A percentile compares a stretch with the other conserved stretches of the same genome.
Conservation (phyloP, 2,329 filamentous ascomycete species). For the Trichoderma oligosporum region DNA sequence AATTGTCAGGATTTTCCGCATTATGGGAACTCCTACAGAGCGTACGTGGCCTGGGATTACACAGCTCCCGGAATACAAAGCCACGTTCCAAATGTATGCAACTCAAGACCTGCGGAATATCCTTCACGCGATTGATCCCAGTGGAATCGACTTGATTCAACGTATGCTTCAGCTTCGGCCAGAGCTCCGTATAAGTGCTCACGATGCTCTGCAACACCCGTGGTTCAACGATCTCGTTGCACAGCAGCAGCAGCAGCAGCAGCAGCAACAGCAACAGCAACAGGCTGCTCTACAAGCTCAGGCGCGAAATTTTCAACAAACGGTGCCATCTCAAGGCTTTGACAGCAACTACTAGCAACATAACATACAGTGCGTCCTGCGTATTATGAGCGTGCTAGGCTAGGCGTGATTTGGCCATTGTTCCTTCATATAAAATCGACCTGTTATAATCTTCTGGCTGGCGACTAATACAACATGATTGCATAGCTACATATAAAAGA, state of each 20-base stretch:
- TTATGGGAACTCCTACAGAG: conserved; percentile 97
- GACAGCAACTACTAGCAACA: conserved; percentile 33
- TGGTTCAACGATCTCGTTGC: conserved; percentile 81
- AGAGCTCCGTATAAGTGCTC: conserved; percentile 83
- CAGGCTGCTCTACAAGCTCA: conserved; percentile 42
- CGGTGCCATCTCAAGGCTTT: conserved; percentile 38
- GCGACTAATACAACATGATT: conserved; percentile 6
- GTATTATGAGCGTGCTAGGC: background rate
- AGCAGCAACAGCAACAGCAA: conserved; percentile 23
- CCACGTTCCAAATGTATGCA: conserved; percentile 88
- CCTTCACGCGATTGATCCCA: conserved; percentile 81
- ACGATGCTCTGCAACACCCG: conserved; percentile 80
- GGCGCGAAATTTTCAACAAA: conserved; percentile 38
- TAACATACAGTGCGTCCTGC: background rate
- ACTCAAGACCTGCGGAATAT: conserved; percentile 87
- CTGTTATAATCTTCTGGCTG: background rate
- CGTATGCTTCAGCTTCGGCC: conserved; percentile 90
- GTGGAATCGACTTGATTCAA: conserved; percentile 81
- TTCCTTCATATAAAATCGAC: background rate
- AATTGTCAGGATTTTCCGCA: conserved; percentile 91
- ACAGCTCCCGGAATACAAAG: conserved; percentile 96
- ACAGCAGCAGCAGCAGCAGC: conserved; percentile 47
- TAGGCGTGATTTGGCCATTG: background rate
- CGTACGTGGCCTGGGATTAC: conserved; percentile 93
- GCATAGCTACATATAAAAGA: background rate